A percentile compares a stretch with the other conserved stretches of the same genome.
These are phyloP conservation scores for Candida vaughaniae DNA, from an alignment of 805 yeast genomes.

Conservation along the genomic window DNA sequence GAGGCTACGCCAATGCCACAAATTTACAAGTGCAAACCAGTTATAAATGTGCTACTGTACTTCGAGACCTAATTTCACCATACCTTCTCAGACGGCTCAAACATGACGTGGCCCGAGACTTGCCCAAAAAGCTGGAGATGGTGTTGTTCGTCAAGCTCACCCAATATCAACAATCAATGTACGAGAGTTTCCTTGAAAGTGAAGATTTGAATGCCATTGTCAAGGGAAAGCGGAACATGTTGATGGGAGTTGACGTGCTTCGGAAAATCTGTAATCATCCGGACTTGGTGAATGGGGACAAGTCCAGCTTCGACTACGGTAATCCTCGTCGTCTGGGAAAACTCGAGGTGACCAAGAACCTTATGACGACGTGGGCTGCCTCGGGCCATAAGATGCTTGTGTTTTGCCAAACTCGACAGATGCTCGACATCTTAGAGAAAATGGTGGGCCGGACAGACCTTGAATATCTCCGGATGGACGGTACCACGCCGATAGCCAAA, in stretches of 20 bases:
- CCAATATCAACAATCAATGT: conserved; percentile 66
- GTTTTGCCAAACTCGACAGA: conserved; percentile 92
- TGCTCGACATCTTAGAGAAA: conserved; percentile 82
- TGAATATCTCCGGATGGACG: conserved; percentile 85
- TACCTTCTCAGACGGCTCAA: conserved; percentile 84
- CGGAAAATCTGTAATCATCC: conserved; percentile 97
- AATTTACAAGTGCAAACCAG: conserved; percentile 96
- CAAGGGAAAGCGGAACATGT: conserved; percentile 74
- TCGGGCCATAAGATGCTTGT: conserved; percentile 78
- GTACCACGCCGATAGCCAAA: conserved; percentile 75
- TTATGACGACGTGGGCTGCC: conserved; percentile 70
- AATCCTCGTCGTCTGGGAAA: conserved; percentile 74
- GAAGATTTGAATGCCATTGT: conserved; percentile 71
- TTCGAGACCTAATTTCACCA: conserved; percentile 87
- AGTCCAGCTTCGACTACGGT: conserved; percentile 44
- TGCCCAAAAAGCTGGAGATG: conserved; percentile 92
- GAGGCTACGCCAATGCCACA: conserved; percentile 98
- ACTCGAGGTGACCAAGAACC: conserved; percentile 79
- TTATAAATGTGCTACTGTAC: conserved; percentile 89
- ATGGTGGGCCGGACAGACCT: conserved; percentile 52
- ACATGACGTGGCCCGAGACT: conserved; percentile 90
- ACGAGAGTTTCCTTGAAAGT: conserved; percentile 71
- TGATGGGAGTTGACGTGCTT: conserved; percentile 86
- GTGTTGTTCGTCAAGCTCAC: conserved; percentile 90
- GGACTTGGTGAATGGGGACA: conserved; percentile 51